These are phyloP conservation scores for Boletellus emodensis DNA, from an alignment of 768 basidiomycete species.

Conservation along the genomic window DNA sequence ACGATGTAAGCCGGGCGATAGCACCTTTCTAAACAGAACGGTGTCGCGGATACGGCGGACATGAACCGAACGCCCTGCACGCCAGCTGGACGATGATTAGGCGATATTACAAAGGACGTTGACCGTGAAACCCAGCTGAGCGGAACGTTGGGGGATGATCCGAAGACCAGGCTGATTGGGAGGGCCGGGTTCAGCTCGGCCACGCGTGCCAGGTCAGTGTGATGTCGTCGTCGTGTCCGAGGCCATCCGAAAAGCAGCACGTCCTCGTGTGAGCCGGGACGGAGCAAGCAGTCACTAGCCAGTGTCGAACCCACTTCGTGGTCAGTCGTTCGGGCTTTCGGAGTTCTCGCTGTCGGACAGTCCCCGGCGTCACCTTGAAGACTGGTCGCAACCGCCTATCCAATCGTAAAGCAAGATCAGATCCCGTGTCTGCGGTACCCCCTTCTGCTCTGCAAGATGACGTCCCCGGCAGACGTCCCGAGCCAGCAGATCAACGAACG, in stretches of 20 bases:
- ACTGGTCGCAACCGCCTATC: too few species aligned
- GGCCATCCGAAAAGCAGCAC: constrained; percentile 1
- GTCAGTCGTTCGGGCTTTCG: too few species aligned
- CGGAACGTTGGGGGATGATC: too few species aligned
- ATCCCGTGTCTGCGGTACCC: too few species aligned
- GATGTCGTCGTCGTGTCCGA: constrained; percentile 7
- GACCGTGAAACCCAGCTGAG: constrained; percentile 8
- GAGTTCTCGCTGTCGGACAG: too few species aligned
- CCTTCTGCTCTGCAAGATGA: constrained; percentile 4
- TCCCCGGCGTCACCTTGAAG: too few species aligned
- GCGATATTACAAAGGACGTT: constrained; percentile 25
- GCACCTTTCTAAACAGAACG: constrained; percentile 21
- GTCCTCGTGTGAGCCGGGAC: background rate
- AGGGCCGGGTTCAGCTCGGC: constrained; percentile 1
- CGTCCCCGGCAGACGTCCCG: background rate
- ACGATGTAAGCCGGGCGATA: too few species aligned
- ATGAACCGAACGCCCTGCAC: constrained; percentile 24
- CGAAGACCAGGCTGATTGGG: constrained; percentile 2
- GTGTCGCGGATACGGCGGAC: constrained; percentile 23
- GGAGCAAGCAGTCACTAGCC: too few species aligned
- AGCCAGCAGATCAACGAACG: background rate
- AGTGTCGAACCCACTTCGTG: too few species aligned
- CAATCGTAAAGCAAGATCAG: too few species aligned
- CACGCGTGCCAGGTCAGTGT: background rate
- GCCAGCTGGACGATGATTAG: constrained; percentile 18